Percentiles rank a stretch among this genome's conserved stretches.
These are phyloP conservation scores for Trametes punicea DNA, from an alignment of 768 basidiomycete genomes.

Conservation along the genomic window DNA sequence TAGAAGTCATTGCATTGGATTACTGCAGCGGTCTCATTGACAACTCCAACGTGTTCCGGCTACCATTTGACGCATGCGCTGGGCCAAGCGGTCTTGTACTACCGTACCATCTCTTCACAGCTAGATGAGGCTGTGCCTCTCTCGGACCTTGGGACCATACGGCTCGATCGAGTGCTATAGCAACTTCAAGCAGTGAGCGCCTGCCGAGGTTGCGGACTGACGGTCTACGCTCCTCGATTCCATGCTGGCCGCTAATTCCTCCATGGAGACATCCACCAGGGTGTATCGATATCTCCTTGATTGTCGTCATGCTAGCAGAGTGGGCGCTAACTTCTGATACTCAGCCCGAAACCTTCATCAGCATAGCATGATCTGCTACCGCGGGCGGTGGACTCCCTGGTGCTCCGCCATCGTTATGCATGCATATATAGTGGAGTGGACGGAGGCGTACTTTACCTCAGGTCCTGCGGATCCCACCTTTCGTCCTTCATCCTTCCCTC, in stretches of 20 bases:
- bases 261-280: constrained; percentile 6
- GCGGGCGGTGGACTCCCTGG: neutral
- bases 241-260: neutral
- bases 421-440: constrained; percentile 14
- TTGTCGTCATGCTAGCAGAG: constrained; percentile 6
- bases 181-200: neutral
- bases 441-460: constrained; percentile 3
- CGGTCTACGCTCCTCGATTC: neutral
- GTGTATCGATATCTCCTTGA: neutral
- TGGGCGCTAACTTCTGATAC: neutral
- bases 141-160: neutral
- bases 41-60: too few relatives aligned
- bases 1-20: neutral
- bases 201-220: neutral
- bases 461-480: constrained; percentile 10
- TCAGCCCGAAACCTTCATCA: constrained; percentile 3
- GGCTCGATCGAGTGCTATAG: too few relatives aligned
- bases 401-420: constrained; percentile 1
- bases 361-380: constrained; percentile 6
- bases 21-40: too few relatives aligned
- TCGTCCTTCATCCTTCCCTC: neutral
- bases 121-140: neutral
- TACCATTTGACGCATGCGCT: too few relatives aligned
- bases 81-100: too few relatives aligned
- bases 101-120: neutral